Evolutionary conservation across 139 green algal species (phyloP).

Genomic region (Mesotaenium endlicherianum): DNA sequence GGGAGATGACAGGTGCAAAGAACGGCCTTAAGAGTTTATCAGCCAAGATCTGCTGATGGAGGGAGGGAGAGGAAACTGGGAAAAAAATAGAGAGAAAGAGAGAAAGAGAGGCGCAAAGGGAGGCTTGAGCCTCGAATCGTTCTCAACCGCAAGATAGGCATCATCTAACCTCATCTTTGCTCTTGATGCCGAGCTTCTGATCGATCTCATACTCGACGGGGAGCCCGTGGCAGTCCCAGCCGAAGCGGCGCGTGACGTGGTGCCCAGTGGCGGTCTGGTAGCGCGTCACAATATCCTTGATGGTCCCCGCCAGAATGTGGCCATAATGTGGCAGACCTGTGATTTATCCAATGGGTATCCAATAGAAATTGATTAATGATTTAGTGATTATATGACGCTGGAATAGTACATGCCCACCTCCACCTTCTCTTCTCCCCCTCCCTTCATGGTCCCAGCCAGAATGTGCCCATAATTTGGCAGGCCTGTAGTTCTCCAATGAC

Average conservation of each 20-base stretch:
- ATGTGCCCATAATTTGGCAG: slow-evolving; percentile 98
- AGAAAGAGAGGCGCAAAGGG: background rate
- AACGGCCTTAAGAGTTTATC: background rate
- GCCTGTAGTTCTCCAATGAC: too few species aligned
- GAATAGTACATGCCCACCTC: too few species aligned
- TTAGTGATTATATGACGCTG: too few species aligned
- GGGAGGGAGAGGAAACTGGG: background rate
- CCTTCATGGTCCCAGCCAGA: slow-evolving; percentile 96
- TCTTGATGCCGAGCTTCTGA: slow-evolving; percentile 80
- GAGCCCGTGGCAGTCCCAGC: slow-evolving; percentile 97
- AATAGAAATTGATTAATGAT: too few species aligned
- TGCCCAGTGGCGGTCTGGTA: slow-evolving; percentile 84
- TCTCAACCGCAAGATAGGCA: too few species aligned
- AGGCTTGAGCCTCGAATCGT: background rate
- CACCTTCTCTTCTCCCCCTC: too few species aligned
- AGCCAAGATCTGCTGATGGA: background rate
- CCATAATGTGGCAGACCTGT: slow-evolving; percentile 93
- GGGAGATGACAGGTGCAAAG: background rate
- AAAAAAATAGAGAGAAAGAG: background rate
- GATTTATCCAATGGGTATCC: too few species aligned
- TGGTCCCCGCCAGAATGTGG: slow-evolving; percentile 94
- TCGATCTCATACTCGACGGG: slow-evolving; percentile 99
- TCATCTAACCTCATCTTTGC: slow-evolving; percentile 28
- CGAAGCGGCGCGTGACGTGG: slow-evolving; percentile 75
- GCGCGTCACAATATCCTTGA: slow-evolving; percentile 97